Percentiles rank a stretch among this genome's conserved stretches.
Conservation (phyloP, 352 stramenopile genomes). For the Phytopythium delawarense region DNA sequence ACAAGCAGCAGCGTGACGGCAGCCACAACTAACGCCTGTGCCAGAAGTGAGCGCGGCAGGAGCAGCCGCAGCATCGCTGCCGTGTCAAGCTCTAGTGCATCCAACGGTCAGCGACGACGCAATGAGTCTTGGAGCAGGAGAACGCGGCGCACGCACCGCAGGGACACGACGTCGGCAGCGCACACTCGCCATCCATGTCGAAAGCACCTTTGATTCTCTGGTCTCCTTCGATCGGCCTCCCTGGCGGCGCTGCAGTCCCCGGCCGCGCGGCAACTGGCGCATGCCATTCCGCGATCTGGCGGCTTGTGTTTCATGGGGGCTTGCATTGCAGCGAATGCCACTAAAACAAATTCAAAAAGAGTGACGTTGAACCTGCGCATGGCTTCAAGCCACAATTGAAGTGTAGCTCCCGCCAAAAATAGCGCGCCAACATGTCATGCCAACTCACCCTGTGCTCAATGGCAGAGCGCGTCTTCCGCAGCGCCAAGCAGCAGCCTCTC, state of each 20-base stretch:
- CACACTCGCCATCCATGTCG: not conserved
- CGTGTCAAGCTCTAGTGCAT: not conserved
- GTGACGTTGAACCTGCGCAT: constrained; percentile 3
- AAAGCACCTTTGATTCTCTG: not conserved
- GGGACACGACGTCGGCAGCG: not conserved
- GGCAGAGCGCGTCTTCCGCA: not conserved
- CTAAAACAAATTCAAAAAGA: not conserved
- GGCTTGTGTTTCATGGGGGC: not conserved
- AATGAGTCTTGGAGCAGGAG: not conserved
- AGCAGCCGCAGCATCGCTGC: not conserved
- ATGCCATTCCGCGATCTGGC: not conserved
- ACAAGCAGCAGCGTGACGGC: not conserved
- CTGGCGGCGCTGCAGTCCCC: not conserved
- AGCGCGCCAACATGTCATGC: not conserved
- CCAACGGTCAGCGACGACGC: not conserved
- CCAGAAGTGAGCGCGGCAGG: not conserved
- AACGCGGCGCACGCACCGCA: not conserved
- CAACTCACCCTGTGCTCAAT: not conserved
- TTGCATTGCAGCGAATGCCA: not conserved
- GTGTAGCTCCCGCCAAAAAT: not conserved
- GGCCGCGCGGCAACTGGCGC: not conserved
- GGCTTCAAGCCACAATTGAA: not conserved
- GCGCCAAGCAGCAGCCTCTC: not conserved
- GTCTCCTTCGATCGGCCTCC: not conserved
- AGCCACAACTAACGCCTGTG: not conserved